phyloP scores from a whole-genome alignment of 345 rosid species.

The Eucalyptus cloeziana region DNA sequence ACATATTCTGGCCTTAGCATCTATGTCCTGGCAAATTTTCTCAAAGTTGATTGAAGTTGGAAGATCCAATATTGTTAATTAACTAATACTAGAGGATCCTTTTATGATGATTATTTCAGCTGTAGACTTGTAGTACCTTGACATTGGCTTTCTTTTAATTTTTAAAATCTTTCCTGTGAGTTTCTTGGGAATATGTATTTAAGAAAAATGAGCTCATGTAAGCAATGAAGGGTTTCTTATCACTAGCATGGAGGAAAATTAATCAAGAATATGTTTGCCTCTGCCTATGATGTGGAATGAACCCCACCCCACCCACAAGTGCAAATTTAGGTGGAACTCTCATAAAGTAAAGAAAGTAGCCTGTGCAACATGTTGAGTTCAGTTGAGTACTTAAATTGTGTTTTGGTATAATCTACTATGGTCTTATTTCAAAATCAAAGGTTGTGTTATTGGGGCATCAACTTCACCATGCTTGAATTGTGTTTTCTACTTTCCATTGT shows the following conservation, averaged over 20 bases:
- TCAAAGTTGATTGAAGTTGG: not conserved
- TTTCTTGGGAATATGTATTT: not conserved
- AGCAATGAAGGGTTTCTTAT: not conserved
- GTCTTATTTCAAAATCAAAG: not conserved
- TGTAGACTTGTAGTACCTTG: not conserved
- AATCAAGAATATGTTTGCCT: not conserved
- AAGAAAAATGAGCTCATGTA: not conserved
- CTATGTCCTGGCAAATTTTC: not conserved
- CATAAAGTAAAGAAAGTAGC: not conserved
- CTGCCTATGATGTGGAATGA: not conserved
- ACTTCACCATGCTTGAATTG: not conserved
- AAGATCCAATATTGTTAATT: not conserved
- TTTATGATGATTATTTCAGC: not conserved
- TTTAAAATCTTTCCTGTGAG: not conserved
- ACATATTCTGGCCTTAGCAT: not conserved
- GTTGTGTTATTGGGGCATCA: not conserved
- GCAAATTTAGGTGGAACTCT: not conserved
- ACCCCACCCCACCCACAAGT: not conserved
- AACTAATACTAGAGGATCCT: not conserved
- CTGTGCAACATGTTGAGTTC: not conserved
- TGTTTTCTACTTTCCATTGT: not conserved
- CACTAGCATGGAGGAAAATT: not conserved
- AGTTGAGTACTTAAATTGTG: not conserved
- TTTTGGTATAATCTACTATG: not conserved
- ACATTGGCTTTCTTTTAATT: not conserved